Base-by-base conservation (phyloP, 2,329 filamentous ascomycete species). In the Capronia epimyces region DNA sequence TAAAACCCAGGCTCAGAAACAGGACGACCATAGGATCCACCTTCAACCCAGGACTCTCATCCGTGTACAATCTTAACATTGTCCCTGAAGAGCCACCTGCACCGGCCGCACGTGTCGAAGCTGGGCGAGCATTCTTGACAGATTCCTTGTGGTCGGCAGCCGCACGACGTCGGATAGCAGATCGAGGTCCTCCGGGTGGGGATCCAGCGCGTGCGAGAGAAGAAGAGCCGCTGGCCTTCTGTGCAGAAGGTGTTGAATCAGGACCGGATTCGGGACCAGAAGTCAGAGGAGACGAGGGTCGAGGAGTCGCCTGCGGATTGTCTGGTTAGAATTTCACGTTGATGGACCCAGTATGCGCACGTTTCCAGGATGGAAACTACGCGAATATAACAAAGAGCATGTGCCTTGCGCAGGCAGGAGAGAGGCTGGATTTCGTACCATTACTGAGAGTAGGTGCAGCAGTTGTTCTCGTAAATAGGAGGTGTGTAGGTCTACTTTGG, bases 31-130 rank as follows among this genome's bases (percentile, higher is more conserved):
- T 93, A 18, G 93, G 93, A 71, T 98, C 93, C 60, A 98, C 93
- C 78, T 96, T 95, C 65, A 98, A 78, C 57, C 93, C 93, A 52
- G 93, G 93, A 60, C 88, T 95, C 77, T 98, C 93, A 69, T 98
- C 93, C 52, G 93, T 98, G 82, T 98, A 98, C 39, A 98, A 84
- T 73, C 90, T 91, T 76, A 98, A 79, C 93, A 98, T 98, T 46
- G 93, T 98, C 75, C 89, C 95, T 71, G 86, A 95, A 69, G 89
- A 96, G 60, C 93, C 93, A 62, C 93, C 93, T 15, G 93, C 93
- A 63, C 93, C 93, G 27, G 93, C 93, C 32, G 91, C 84, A 65
- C 93, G 82, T 61, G 93, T 98, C 75, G 87, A 95, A 70, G 84
- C 87, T 44, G 93, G 93, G 63, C 93, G 81, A 60, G 82, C 86